A percentile compares a stretch with the other conserved stretches of the same genome.
Conservation (phyloP, 257 asterid species). For the Ilex aquifolium region DNA sequence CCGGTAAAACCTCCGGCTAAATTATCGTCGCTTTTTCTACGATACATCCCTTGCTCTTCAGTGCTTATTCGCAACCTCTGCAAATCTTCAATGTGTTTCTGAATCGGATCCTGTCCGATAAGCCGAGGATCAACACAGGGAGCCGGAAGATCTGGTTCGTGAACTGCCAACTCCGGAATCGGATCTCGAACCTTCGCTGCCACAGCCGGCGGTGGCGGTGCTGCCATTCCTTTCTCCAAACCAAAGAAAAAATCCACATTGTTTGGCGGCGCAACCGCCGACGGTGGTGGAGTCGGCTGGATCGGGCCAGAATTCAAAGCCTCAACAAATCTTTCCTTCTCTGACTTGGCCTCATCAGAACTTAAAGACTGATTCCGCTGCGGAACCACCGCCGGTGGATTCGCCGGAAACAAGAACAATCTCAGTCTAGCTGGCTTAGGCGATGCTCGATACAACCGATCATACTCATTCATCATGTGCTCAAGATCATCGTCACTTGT, state of each 20-base stretch:
- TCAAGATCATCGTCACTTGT: conserved; percentile 92
- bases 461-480: conserved; percentile 93
- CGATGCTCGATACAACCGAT: conserved; percentile 59
- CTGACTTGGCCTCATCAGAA: conserved; percentile 70
- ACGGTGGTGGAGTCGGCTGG: conserved; percentile 33
- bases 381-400: conserved; percentile 27
- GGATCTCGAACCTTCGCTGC: not conserved
- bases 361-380: conserved; percentile 61
- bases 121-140: conserved; percentile 48
- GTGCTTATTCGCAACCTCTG: conserved; percentile 65
- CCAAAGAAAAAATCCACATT: conserved; percentile 72
- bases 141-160: not conserved
- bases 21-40: conserved; percentile 57
- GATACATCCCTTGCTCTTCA: conserved; percentile 58
- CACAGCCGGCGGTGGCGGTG: conserved; percentile 19
- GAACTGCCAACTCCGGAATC: conserved; percentile 14
- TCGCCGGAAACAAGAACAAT: conserved; percentile 59
- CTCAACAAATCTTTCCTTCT: conserved; percentile 90
- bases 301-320: conserved; percentile 87
- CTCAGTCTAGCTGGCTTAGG: conserved; percentile 78
- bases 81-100: conserved; percentile 89
- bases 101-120: conserved; percentile 72
- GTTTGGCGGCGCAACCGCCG: conserved; percentile 26
- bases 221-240: conserved; percentile 41
- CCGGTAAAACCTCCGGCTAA: conserved; percentile 38